phyloP scores from a whole-genome alignment of 208 protist genomes.

The Leishmania aethiopica region DNA sequence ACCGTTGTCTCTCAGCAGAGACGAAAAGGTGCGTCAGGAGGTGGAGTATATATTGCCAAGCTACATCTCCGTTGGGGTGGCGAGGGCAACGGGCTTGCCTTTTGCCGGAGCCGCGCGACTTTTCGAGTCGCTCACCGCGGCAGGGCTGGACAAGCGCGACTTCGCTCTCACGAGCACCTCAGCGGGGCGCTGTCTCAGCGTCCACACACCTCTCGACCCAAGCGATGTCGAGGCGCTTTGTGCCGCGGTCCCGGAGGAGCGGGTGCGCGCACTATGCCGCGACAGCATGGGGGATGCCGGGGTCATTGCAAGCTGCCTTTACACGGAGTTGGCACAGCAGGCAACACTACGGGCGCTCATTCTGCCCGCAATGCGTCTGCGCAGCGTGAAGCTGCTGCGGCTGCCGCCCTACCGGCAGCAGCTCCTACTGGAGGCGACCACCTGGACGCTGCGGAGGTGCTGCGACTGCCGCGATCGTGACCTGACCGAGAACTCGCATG shows the following conservation, averaged over 20 bases:
- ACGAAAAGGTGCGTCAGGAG: slow-evolving; percentile 12
- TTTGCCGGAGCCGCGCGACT: neutral
- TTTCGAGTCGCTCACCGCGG: neutral
- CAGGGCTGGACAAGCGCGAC: neutral
- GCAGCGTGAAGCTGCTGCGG: slow-evolving; percentile 5
- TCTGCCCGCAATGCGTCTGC: neutral
- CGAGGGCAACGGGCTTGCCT: neutral
- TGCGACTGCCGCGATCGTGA: slow-evolving; percentile 24
- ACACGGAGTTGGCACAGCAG: slow-evolving; percentile 8
- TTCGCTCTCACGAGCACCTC: neutral
- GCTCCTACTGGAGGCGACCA: neutral
- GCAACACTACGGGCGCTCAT: slow-evolving; percentile 2
- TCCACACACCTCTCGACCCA: neutral
- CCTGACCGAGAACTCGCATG: slow-evolving; percentile 15
- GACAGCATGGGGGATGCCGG: neutral
- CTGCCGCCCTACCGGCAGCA: slow-evolving; percentile 1
- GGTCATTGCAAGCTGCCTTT: slow-evolving; percentile 1
- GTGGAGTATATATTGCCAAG: slow-evolving; percentile 12
- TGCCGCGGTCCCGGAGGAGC: neutral
- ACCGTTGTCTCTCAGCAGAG: slow-evolving; percentile 1
- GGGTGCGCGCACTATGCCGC: neutral
- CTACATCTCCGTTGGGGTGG: neutral
- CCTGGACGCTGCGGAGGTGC: slow-evolving; percentile 17
- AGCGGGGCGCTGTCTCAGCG: neutral
- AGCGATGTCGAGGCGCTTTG: slow-evolving; percentile 8